Evolutionary conservation across 345 rosid genomes (phyloP).

Genomic region (Syzygium grande): DNA sequence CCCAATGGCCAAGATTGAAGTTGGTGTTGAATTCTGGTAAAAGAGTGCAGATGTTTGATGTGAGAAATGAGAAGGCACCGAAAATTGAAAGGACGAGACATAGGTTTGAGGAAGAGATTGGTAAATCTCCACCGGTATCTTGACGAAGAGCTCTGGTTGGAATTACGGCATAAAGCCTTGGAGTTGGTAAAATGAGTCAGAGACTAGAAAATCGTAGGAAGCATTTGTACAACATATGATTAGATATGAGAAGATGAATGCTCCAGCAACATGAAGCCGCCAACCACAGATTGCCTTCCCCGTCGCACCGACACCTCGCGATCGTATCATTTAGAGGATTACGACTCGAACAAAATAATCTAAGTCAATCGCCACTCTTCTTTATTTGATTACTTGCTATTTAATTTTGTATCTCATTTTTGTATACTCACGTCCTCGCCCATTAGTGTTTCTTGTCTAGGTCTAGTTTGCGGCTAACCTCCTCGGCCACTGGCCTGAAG

Average conservation of each 20-base stretch:
- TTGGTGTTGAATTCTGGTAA: slow-evolving; percentile 16
- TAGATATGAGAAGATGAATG: slow-evolving; percentile 25
- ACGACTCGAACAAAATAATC: too few relatives aligned
- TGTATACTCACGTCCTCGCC: too few relatives aligned
- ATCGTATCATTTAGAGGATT: too few relatives aligned
- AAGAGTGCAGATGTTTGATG: slow-evolving; percentile 64
- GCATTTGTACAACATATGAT: slow-evolving; percentile 90
- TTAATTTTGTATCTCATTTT: too few relatives aligned
- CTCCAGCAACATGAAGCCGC: too few relatives aligned
- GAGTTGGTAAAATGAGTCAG: slow-evolving; percentile 56
- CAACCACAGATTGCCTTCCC: too few relatives aligned
- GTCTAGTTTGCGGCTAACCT: too few relatives aligned
- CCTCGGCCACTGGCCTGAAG: too few relatives aligned
- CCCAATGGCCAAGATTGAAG: background rate
- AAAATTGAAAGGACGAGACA: slow-evolving; percentile 60
- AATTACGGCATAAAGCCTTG: slow-evolving; percentile 64
- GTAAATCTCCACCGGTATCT: slow-evolving; percentile 86
- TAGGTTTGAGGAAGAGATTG: slow-evolving; percentile 77
- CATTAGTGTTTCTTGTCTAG: too few relatives aligned
- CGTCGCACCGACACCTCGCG: too few relatives aligned
- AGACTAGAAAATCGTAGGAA: slow-evolving; percentile 57
- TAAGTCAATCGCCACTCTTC: too few relatives aligned
- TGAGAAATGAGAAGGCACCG: slow-evolving; percentile 33
- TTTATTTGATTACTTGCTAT: too few relatives aligned
- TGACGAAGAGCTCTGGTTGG: slow-evolving; percentile 86